Conservation (phyloP, 352 stramenopile species). For the Saprolegnia diclina region DNA sequence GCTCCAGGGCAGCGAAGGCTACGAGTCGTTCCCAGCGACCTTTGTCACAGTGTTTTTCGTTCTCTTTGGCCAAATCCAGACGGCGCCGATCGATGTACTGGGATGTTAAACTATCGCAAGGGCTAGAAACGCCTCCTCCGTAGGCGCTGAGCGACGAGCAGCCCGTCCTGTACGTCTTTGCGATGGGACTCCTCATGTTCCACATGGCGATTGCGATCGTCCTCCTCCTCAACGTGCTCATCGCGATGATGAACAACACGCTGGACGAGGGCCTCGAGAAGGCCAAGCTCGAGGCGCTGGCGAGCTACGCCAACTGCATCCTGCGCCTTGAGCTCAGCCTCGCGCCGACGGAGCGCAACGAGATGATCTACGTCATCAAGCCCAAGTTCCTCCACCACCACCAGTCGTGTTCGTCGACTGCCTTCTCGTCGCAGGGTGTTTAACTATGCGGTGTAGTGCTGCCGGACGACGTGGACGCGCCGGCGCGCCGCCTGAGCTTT, state of each 20-base stretch:
- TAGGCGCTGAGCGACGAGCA: neutral
- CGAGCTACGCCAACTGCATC: constrained; percentile 48
- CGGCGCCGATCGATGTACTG: neutral
- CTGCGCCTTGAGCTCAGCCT: constrained; percentile 51
- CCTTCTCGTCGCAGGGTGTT: constrained; percentile 26
- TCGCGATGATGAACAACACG: constrained; percentile 68
- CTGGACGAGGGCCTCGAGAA: constrained; percentile 53
- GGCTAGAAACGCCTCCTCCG: neutral
- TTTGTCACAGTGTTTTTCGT: constrained; percentile 74
- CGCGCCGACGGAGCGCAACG: constrained; percentile 31
- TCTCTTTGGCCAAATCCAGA: constrained; percentile 58
- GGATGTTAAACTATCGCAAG: neutral
- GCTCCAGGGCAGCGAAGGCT: constrained; percentile 46
- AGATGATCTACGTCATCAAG: constrained; percentile 36
- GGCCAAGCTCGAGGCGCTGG: constrained; percentile 49
- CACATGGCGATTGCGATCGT: constrained; percentile 51
- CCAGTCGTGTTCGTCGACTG: neutral
- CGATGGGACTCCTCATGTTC: constrained; percentile 37
- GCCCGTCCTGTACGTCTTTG: neutral
- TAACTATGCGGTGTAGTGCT: constrained; percentile 46
- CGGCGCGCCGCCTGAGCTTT: constrained; percentile 25
- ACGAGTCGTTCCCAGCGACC: constrained; percentile 49
- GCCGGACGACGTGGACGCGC: constrained; percentile 53
- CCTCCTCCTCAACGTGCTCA: constrained; percentile 61
- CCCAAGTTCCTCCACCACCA: constrained; percentile 17